Base-by-base conservation (phyloP, 305 asterid genomes). In the Fraxinus floribunda region DNA sequence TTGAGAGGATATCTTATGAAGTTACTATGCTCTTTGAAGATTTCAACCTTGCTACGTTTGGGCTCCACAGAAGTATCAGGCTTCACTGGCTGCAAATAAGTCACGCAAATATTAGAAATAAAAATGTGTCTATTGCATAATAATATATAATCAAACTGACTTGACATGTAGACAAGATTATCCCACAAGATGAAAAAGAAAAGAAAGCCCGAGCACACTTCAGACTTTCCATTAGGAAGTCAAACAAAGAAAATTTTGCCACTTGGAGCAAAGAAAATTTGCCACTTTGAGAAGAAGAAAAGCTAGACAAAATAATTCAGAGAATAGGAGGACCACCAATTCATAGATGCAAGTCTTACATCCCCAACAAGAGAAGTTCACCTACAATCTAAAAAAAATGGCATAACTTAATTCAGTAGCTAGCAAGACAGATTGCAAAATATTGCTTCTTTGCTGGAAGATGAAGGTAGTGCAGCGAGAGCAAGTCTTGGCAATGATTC, bases 1-100 rank as follows among this genome's bases (percentile, higher is more conserved):
- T 94, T 91, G 49, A 95, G 95, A 86, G 99, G 99, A 86, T 92
- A 95, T 79, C 99, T 89, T 81, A 95, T 94, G 87, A 91, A 95
- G 86, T 94, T 86, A 80, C 99, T 95, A 32, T 94, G 91, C 90
- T 95, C 98, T 84, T 95, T 95, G 87, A 94, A 74, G 66, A 94
- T 94, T 86, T 95, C 99, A 32, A 93, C 98, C 86, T 95, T 94
- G 75, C 97, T 94, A 76, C 97, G 95, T 80, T 95, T 95, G 64
- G 88, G 90, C 88, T 87, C 95, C 4, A 86, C 92, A 3, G 92
- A 11, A 10, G 95, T 86, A 75, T 86, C 97, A 71, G 94, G 87
- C 87, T 90, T 93, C 84, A 89, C 95, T 74, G 97, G 96, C 99
- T 95, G 94, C 82, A 80, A 81, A 76, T 74, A 84, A 74, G 62